A percentile compares a stretch with the other conserved stretches of the same genome.
phyloP scores from a whole-genome alignment of 2,329 filamentous ascomycete species.

The Penicillium hesseltinei region DNA sequence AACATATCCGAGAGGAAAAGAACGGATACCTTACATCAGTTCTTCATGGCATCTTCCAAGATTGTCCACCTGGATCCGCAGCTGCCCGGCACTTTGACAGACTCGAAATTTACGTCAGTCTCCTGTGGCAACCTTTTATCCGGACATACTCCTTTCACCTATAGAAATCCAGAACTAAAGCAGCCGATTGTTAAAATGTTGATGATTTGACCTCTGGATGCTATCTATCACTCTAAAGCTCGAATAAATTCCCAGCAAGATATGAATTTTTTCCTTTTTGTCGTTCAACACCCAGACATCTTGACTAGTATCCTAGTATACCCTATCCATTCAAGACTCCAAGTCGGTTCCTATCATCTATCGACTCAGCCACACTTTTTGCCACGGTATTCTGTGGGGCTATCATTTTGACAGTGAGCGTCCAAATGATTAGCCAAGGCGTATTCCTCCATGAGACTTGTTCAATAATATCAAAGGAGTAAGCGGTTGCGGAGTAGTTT shows the following conservation, averaged over 20 bases:
- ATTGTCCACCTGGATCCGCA: neutral
- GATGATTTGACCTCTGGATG: neutral
- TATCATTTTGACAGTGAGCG: neutral
- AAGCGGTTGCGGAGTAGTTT: neutral
- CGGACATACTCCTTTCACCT: no score
- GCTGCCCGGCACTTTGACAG: neutral
- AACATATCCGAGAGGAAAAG: neutral
- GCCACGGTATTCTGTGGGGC: neutral
- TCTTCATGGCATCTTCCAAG: neutral
- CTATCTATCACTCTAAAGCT: no score
- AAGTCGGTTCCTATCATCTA: neutral
- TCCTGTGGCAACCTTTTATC: neutral
- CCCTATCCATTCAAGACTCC: neutral
- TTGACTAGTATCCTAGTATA: neutral
- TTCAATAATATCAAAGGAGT: neutral
- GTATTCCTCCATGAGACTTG: neutral
- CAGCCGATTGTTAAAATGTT: neutral
- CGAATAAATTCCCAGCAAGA: neutral
- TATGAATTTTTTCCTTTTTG: neutral
- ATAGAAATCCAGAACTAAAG: neutral
- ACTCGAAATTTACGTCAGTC: constrained; percentile 2
- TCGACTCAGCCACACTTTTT: neutral
- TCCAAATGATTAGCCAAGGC: neutral
- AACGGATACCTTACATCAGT: constrained; percentile 3
- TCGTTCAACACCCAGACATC: neutral